A percentile compares a stretch with the other conserved stretches of the same genome.
These are phyloP conservation scores for Raphanus raphanistrum DNA, from an alignment of 345 rosid genomes.

Conservation along the genomic window DNA sequence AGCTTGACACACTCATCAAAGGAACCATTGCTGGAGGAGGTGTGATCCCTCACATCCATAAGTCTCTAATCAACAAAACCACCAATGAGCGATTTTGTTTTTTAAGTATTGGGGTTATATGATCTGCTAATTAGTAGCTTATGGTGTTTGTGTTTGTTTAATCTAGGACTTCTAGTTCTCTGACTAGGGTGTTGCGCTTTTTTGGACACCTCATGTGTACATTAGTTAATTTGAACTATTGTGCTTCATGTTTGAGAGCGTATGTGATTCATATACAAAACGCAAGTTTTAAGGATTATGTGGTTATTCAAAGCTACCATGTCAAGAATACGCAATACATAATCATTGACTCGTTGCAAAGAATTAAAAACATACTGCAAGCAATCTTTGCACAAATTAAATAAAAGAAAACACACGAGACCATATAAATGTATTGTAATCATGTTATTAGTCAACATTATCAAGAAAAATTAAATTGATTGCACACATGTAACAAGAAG, in stretches of 20 bases:
- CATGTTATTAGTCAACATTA: not conserved
- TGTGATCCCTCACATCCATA: constrained; percentile 91
- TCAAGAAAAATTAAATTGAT: constrained; percentile 1
- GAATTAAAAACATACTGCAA: not conserved
- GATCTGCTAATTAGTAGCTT: constrained; percentile 26
- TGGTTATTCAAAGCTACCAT: not conserved
- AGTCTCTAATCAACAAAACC: constrained; percentile 85
- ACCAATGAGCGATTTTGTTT: constrained; percentile 53
- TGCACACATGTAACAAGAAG: not conserved
- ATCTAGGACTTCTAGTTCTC: constrained; percentile 23
- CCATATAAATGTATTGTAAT: not conserved
- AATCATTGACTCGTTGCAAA: not conserved
- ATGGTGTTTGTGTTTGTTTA: constrained; percentile 17
- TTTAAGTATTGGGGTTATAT: constrained; percentile 1
- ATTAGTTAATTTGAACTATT: constrained; percentile 28
- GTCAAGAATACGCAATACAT: not conserved
- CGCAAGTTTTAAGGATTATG: not conserved
- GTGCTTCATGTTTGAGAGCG: constrained; percentile 17
- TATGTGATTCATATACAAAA: constrained; percentile 1
- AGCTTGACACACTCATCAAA: constrained; percentile 72
- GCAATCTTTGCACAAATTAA: not conserved
- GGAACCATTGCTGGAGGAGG: constrained; percentile 83
- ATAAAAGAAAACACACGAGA: not conserved
- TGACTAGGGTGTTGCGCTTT: constrained; percentile 11
- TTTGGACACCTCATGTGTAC: constrained; percentile 36